Percentiles rank a stretch among this genome's conserved stretches.
Conservation (phyloP, 345 rosid species). For the Heritiera fomes region DNA sequence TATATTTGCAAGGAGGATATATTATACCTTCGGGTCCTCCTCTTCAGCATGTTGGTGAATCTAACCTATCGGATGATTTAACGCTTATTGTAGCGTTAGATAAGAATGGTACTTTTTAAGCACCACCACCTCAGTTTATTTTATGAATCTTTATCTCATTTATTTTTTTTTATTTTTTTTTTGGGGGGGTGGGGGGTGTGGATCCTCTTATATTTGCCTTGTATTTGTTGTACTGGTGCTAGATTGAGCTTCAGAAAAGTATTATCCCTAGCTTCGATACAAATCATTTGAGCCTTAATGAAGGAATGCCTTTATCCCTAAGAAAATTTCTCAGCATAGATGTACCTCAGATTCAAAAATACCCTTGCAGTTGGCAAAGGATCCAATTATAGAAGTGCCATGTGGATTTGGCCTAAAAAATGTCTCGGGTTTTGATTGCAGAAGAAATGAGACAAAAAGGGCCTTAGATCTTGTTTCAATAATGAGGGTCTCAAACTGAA, state of each 20-base stretch:
- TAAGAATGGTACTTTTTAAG: constrained; percentile 59
- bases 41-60: constrained; percentile 71
- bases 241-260: too few relatives aligned
- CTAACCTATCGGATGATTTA: constrained; percentile 63
- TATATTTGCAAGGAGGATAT: constrained; percentile 89
- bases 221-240: too few relatives aligned
- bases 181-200: too few relatives aligned
- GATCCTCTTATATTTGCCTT: too few relatives aligned
- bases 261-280: too few relatives aligned
- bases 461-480: not conserved
- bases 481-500: not conserved
- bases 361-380: not conserved
- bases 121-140: not conserved
- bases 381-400: not conserved
- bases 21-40: constrained; percentile 69
- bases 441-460: not conserved
- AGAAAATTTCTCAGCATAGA: not conserved
- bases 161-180: not conserved
- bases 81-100: constrained; percentile 77
- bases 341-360: not conserved
- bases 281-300: too few relatives aligned
- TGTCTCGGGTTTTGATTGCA: not conserved
- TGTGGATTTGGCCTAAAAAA: not conserved
- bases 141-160: not conserved
- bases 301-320: too few relatives aligned